These are phyloP conservation scores for Cladobotryum mycophilum DNA, from an alignment of 2,329 filamentous ascomycete genomes.

Conservation along the genomic window DNA sequence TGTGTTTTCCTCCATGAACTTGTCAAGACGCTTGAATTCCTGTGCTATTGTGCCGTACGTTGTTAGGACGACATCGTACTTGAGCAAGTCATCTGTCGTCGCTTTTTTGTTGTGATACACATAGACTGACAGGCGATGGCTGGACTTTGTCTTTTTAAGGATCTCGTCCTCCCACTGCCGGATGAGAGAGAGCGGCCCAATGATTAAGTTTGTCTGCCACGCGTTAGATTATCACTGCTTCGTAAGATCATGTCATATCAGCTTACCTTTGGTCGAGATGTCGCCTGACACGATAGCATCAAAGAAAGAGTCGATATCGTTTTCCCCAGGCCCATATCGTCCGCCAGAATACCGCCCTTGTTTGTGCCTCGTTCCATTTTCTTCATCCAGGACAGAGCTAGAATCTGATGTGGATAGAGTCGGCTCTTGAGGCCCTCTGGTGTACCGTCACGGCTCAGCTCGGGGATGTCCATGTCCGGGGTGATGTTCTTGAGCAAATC, in stretches of 20 bases:
- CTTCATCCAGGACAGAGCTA: conserved; percentile 78
- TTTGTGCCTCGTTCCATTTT: conserved; percentile 71
- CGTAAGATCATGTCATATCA: too few relatives aligned
- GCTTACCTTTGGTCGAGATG: conserved; percentile 31
- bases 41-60: conserved; percentile 71
- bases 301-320: conserved; percentile 79
- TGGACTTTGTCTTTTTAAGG: conserved; percentile 55
- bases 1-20: conserved; percentile 43
- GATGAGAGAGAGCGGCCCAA: conserved; percentile 73
- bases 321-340: conserved; percentile 92
- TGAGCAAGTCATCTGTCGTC: conserved; percentile 52
- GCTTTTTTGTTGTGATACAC: conserved; percentile 66
- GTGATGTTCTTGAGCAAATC: conserved; percentile 66
- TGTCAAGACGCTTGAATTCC: conserved; percentile 57
- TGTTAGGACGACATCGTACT: conserved; percentile 74
- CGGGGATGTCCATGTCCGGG: conserved; percentile 60
- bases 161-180: conserved; percentile 84
- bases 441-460: conserved; percentile 59
- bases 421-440: conserved; percentile 61
- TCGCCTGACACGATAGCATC: conserved; percentile 61
- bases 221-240: background rate
- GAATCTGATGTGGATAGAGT: conserved; percentile 75
- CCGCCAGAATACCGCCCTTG: conserved; percentile 83
- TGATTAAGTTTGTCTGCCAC: conserved; percentile 69
- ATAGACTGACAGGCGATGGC: conserved; percentile 56